Conservation (phyloP, 2,329 filamentous ascomycete species). For the Akanthomyces dipterigenus region DNA sequence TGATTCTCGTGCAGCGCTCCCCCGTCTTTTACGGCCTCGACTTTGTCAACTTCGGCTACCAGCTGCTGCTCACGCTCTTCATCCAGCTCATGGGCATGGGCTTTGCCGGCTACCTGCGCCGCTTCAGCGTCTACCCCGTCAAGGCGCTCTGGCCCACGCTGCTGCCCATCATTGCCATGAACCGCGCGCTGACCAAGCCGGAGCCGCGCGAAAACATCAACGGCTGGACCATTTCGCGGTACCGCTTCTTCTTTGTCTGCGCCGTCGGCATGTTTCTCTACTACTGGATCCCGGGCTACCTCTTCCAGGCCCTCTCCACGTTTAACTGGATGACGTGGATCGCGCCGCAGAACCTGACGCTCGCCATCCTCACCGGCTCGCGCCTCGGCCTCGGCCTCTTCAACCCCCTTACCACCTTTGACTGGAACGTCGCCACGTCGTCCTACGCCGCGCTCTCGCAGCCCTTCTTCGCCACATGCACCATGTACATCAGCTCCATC, state of each 20-base stretch:
- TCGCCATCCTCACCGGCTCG: slow-evolving; percentile 36
- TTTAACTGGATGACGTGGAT: slow-evolving; percentile 55
- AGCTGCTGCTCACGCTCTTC: slow-evolving; percentile 39
- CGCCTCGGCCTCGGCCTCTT: slow-evolving; percentile 33
- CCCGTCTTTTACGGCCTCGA: slow-evolving; percentile 37
- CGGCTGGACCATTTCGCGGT: slow-evolving; percentile 35
- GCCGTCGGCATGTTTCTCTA: slow-evolving; percentile 42
- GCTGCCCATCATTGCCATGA: slow-evolving; percentile 41
- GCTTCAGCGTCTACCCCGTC: slow-evolving; percentile 46
- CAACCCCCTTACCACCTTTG: slow-evolving; percentile 32
- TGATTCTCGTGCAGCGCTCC: slow-evolving; percentile 39
- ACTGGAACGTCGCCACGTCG: slow-evolving; percentile 33
- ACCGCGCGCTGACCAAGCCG: slow-evolving; percentile 36
- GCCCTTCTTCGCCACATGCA: slow-evolving; percentile 35
- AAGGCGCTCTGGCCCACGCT: slow-evolving; percentile 46
- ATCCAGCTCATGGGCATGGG: slow-evolving; percentile 51
- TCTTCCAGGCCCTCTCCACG: slow-evolving; percentile 39
- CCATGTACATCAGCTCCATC: slow-evolving; percentile 28
- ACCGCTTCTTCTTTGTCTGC: slow-evolving; percentile 37
- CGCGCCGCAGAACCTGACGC: slow-evolving; percentile 33
- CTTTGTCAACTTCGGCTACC: slow-evolving; percentile 37
- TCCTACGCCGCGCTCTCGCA: slow-evolving; percentile 31
- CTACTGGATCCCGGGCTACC: slow-evolving; percentile 46
- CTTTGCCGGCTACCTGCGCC: slow-evolving; percentile 41
- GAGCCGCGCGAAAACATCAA: slow-evolving; percentile 24